A percentile compares a stretch with the other conserved stretches of the same genome.
Conservation (phyloP, 2,329 filamentous ascomycete species). For the Metarhizium humberi region DNA sequence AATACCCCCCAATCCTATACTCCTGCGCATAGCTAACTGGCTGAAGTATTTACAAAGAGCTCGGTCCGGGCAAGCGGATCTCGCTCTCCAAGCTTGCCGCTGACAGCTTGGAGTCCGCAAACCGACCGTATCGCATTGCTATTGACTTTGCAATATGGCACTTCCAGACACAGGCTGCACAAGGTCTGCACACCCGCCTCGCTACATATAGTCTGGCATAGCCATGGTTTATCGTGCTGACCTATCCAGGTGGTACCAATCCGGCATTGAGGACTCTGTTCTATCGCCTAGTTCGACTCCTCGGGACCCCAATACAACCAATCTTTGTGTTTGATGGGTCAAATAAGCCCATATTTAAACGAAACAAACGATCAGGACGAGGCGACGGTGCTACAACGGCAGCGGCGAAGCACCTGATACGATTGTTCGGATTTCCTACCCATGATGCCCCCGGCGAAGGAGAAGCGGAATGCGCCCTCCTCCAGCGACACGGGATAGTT, state of each 20-base stretch:
- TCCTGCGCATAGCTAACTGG: constrained; percentile 1
- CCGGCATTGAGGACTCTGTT: constrained; percentile 87
- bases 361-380: constrained; percentile 64
- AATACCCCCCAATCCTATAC: background rate
- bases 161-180: constrained; percentile 80
- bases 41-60: constrained; percentile 76
- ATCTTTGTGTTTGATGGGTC: constrained; percentile 88
- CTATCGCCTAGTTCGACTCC: constrained; percentile 73
- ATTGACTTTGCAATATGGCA: constrained; percentile 97
- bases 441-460: constrained; percentile 91
- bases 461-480: constrained; percentile 85
- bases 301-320: constrained; percentile 70
- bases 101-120: constrained; percentile 61
- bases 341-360: constrained; percentile 77
- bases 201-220: background rate
- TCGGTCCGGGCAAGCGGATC: constrained; percentile 70
- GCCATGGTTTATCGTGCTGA: constrained; percentile 1
- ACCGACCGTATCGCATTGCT: constrained; percentile 71
- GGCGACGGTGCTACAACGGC: constrained; percentile 60
- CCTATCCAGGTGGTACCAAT: constrained; percentile 61
- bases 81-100: constrained; percentile 76
- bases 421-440: constrained; percentile 72
- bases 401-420: constrained; percentile 74
- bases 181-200: constrained; percentile 35
- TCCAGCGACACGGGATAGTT: constrained; percentile 74